Conservation (phyloP, 2,329 filamentous ascomycete genomes). For the Claviceps arundinis region DNA sequence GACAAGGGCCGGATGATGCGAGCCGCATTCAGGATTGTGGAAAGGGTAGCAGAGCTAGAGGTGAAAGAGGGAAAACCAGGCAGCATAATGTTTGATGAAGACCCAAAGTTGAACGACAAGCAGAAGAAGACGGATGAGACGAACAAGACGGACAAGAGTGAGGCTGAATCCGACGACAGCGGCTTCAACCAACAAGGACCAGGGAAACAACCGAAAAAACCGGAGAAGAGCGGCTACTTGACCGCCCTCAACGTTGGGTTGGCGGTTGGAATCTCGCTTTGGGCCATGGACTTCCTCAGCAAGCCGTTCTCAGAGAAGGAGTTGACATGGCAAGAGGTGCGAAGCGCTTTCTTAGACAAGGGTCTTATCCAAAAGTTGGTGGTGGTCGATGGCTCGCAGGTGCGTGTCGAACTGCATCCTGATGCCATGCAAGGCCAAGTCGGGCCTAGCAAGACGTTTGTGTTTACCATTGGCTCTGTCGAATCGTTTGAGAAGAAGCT, state of each 20-base stretch:
- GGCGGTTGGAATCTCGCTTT: conserved; percentile 41
- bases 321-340: conserved; percentile 96
- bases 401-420: conserved; percentile 68
- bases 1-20: conserved; percentile 26
- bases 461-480: conserved; percentile 89
- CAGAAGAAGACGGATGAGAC: conserved; percentile 7
- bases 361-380: conserved; percentile 89
- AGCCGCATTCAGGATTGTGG: conserved; percentile 22
- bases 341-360: conserved; percentile 87
- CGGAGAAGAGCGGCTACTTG: conserved; percentile 21
- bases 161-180: conserved; percentile 10
- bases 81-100: conserved; percentile 12
- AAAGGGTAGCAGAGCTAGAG: conserved; percentile 21
- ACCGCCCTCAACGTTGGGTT: conserved; percentile 23
- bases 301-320: conserved; percentile 43
- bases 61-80: conserved; percentile 9
- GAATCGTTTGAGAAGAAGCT: conserved; percentile 84
- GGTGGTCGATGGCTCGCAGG: conserved; percentile 56
- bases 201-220: conserved; percentile 23
- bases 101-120: conserved; percentile 11
- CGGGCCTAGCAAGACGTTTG: conserved; percentile 43
- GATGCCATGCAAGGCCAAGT: conserved; percentile 43
- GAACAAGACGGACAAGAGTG: conserved; percentile 8
- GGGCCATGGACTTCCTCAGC: conserved; percentile 27
- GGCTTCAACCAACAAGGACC: conserved; percentile 14